Conservation (phyloP, 1,284 basidiomycete genomes). For the Naganishia sp. region DNA sequence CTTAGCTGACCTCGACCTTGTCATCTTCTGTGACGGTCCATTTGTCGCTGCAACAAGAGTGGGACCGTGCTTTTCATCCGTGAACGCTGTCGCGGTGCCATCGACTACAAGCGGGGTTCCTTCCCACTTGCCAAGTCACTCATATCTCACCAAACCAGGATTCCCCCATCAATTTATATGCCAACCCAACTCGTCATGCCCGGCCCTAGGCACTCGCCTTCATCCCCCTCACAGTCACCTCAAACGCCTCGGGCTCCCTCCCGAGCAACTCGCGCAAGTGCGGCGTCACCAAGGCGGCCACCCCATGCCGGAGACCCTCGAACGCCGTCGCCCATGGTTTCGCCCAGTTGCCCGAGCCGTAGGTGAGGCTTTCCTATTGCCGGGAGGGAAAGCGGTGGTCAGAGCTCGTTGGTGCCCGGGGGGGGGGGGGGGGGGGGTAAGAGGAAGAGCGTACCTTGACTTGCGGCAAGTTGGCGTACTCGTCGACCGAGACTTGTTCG, state of each 20-base stretch:
- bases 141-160: no score
- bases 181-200: no score
- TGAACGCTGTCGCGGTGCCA: no score
- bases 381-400: neutral
- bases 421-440: no score
- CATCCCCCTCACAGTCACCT: conserved; percentile 29
- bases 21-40: no score
- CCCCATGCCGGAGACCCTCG: conserved; percentile 17
- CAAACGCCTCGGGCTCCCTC: conserved; percentile 30
- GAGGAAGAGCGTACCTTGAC: conserved; percentile 4
- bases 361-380: neutral
- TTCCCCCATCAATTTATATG: no score
- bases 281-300: conserved; percentile 15
- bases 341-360: conserved; percentile 11
- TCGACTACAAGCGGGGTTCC: no score
- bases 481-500: conserved; percentile 14
- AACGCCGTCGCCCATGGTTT: conserved; percentile 22
- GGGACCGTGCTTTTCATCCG: no score
- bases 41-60: no score
- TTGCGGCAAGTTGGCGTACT: conserved; percentile 17
- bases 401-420: no score
- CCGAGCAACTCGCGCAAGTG: conserved; percentile 21
- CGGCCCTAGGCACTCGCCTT: neutral
- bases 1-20: no score
- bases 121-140: no score